A percentile compares a stretch with the other conserved stretches of the same genome.
These are phyloP conservation scores for Lachnellula hyalina DNA, from an alignment of 2,329 filamentous ascomycete genomes.

Conservation along the genomic window DNA sequence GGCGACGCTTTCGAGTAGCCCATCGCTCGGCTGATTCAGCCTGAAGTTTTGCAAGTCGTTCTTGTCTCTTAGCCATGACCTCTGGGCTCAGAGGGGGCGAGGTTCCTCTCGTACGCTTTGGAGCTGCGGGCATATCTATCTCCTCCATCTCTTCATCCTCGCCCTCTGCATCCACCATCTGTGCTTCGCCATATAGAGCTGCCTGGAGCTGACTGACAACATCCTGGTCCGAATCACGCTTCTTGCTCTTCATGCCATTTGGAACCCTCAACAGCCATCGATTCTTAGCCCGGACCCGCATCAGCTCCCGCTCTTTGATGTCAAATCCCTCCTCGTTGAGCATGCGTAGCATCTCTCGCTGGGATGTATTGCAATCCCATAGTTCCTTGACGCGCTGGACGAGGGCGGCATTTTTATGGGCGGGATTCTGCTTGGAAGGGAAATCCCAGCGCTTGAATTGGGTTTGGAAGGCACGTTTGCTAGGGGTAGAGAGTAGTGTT, in stretches of 20 bases:
- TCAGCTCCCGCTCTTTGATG: slow-evolving; percentile 66
- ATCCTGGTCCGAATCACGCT: slow-evolving; percentile 30
- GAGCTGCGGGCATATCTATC: slow-evolving; percentile 19
- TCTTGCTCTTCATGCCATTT: slow-evolving; percentile 49
- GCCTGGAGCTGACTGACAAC: slow-evolving; percentile 31
- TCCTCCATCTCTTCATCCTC: slow-evolving; percentile 27
- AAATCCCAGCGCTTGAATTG: slow-evolving; percentile 78
- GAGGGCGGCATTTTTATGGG: slow-evolving; percentile 63
- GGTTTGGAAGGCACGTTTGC: slow-evolving; percentile 70
- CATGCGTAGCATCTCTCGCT: slow-evolving; percentile 67
- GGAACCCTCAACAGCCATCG: slow-evolving; percentile 60
- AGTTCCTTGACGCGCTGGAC: slow-evolving; percentile 67
- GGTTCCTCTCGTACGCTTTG: slow-evolving; percentile 18
- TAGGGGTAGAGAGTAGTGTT: slow-evolving; percentile 31
- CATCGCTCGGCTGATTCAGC: slow-evolving; percentile 57
- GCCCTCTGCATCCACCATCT: slow-evolving; percentile 23
- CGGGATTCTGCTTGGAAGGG: slow-evolving; percentile 66
- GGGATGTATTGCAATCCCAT: slow-evolving; percentile 69
- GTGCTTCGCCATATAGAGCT: slow-evolving; percentile 29
- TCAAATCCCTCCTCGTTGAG: slow-evolving; percentile 68
- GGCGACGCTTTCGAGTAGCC: slow-evolving; percentile 59
- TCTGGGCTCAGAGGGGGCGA: slow-evolving; percentile 39
- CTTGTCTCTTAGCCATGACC: slow-evolving; percentile 46
- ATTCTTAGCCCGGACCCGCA: slow-evolving; percentile 64
- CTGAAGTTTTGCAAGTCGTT: slow-evolving; percentile 49